Percentiles rank a stretch among this genome's conserved stretches.
Conservation (phyloP, 2,329 filamentous ascomycete species). For the Sphaerostilbella broomeana region DNA sequence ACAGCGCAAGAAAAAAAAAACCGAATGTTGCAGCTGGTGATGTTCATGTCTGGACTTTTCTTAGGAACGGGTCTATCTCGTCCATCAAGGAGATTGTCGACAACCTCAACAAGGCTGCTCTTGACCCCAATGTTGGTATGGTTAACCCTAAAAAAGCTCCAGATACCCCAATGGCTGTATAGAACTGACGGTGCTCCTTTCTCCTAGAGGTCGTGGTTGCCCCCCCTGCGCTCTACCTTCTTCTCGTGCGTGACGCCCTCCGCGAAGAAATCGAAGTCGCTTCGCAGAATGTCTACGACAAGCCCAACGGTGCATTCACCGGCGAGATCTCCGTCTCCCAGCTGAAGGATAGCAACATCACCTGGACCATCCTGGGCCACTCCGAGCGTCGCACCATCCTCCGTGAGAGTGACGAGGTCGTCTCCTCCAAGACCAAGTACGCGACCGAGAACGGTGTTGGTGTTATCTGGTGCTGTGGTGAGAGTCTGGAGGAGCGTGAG, state of each 20-base stretch:
- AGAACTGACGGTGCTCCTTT: no score
- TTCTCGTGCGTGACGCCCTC: constrained; percentile 73
- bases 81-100: constrained; percentile 86
- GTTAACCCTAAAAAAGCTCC: no score
- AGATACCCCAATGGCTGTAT: no score
- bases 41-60: not conserved
- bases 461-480: constrained; percentile 96
- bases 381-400: constrained; percentile 90
- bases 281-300: constrained; percentile 95
- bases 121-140: constrained; percentile 69
- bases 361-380: constrained; percentile 90
- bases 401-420: constrained; percentile 75
- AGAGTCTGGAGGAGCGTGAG: constrained; percentile 91
- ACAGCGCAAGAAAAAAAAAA: constrained; percentile 20
- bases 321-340: constrained; percentile 92
- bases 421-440: constrained; percentile 91
- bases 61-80: constrained; percentile 87
- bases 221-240: constrained; percentile 84
- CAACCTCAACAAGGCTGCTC: constrained; percentile 77
- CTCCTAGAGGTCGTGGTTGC: constrained; percentile 83
- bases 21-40: not conserved
- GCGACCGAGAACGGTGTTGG: constrained; percentile 79
- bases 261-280: constrained; percentile 74
- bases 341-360: constrained; percentile 80
- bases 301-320: constrained; percentile 93